Evolutionary conservation across 495 filamentous ascomycete species (phyloP).

Genomic region (Penicillium coffeae): DNA sequence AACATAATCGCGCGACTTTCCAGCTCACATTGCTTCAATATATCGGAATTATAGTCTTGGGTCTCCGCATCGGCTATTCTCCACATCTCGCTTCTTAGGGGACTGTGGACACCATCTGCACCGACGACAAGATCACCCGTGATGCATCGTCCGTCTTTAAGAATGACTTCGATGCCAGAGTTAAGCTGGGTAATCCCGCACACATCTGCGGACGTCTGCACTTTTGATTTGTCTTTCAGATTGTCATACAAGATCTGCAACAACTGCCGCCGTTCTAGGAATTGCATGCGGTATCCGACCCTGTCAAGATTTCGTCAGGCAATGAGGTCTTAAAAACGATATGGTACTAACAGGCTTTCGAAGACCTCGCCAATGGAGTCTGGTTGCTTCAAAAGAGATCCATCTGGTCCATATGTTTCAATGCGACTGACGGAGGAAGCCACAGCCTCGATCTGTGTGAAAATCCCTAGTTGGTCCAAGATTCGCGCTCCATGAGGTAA

Average conservation of each 20-base stretch:
- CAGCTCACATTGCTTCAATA: background rate
- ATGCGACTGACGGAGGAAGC: background rate
- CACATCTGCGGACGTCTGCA: slow-evolving; percentile 31
- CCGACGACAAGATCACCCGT: slow-evolving; percentile 46
- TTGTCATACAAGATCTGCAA: slow-evolving; percentile 29
- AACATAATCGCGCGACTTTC: background rate
- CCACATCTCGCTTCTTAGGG: slow-evolving; percentile 5
- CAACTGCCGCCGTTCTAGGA: slow-evolving; percentile 31
- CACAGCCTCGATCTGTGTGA: background rate
- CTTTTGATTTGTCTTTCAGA: slow-evolving; percentile 28
- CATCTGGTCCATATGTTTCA: background rate
- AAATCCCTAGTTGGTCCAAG: slow-evolving; percentile 45
- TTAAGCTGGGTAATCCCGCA: slow-evolving; percentile 21
- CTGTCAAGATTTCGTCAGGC: slow-evolving; percentile 8
- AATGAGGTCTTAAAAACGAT: background rate
- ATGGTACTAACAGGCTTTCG: background rate
- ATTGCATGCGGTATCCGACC: slow-evolving; percentile 20
- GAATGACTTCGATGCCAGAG: slow-evolving; percentile 26
- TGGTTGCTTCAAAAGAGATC: background rate
- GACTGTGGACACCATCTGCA: slow-evolving; percentile 36
- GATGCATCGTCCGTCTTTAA: slow-evolving; percentile 33
- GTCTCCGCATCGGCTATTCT: slow-evolving; percentile 5
- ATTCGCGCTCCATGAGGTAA: slow-evolving; percentile 34
- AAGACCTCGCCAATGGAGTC: background rate
- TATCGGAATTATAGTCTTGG: background rate